Evolutionary conservation across 257 asterid genomes (phyloP).

Genomic region (Solanum bulbocastanum): DNA sequence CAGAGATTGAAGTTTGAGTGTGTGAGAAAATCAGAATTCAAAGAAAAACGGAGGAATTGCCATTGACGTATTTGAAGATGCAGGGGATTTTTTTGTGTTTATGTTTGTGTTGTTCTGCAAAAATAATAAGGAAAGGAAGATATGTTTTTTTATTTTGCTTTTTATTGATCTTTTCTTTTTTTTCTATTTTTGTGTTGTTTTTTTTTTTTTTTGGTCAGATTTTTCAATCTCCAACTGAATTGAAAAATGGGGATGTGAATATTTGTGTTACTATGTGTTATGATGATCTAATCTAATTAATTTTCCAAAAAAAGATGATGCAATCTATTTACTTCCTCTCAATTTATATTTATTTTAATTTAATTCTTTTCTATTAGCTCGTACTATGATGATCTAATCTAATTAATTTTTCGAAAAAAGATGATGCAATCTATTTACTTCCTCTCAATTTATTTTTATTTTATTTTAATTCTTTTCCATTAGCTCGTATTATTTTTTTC

Average conservation of each 20-base stretch:
- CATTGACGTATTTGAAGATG: not conserved
- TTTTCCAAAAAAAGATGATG: not conserved
- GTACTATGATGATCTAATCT: not conserved
- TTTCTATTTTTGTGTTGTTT: not conserved
- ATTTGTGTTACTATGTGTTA: too few relatives aligned
- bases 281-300: not conserved
- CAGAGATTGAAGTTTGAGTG: not conserved
- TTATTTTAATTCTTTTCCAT: too few relatives aligned
- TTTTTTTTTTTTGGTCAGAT: not conserved
- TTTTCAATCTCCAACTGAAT: not conserved
- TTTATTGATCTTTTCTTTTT: not conserved
- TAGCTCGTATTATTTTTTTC: not conserved
- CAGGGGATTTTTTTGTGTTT: not conserved
- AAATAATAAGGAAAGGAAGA: not conserved
- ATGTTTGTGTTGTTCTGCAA: not conserved
- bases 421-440: not conserved
- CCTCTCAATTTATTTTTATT: not conserved
- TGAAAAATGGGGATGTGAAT: not conserved
- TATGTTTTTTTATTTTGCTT: not conserved
- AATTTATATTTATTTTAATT: not conserved
- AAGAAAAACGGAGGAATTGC: not conserved
- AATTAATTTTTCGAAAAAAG: not conserved
- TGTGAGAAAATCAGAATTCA: not conserved
- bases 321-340: not conserved
- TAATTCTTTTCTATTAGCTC: not conserved